phyloP scores from a whole-genome alignment of 139 green algal species.

The Pleodorina starrii region DNA sequence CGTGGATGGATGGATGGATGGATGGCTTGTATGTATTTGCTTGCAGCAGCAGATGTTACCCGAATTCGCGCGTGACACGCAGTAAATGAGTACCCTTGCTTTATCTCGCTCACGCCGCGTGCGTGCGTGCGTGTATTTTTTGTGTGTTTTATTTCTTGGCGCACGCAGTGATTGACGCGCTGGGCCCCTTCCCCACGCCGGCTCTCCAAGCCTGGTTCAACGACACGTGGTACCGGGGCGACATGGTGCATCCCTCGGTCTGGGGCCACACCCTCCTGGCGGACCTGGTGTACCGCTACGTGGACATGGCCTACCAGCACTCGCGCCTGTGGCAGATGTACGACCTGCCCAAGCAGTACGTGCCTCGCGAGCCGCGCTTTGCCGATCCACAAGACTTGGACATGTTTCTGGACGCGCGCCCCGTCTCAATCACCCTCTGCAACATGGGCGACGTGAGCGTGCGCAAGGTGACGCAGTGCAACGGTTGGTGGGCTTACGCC shows the following conservation, averaged over 20 bases:
- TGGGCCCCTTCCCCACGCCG: not conserved
- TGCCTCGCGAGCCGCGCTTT: not conserved
- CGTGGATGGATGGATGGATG: too few relatives aligned
- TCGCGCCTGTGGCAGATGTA: not conserved
- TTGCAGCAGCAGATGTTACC: too few relatives aligned
- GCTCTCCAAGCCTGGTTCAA: slow-evolving; percentile 7
- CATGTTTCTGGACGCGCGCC: not conserved
- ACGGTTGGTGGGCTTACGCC: not conserved
- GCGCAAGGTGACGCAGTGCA: not conserved
- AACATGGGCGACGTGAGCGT: not conserved
- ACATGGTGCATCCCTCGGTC: not conserved
- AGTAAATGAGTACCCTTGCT: too few relatives aligned
- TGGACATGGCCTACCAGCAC: not conserved
- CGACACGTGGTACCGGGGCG: not conserved
- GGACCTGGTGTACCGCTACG: not conserved
- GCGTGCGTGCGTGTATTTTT: not conserved
- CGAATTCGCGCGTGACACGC: too few relatives aligned
- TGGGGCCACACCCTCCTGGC: not conserved
- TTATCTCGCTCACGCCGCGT: too few relatives aligned
- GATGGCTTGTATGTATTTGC: too few relatives aligned
- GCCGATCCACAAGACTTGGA: not conserved
- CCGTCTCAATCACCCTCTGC: not conserved
- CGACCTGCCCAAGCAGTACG: not conserved
- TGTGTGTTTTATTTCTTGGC: too few relatives aligned
- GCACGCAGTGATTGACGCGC: not conserved